phyloP scores from a whole-genome alignment of 352 stramenopile genomes.

The Pythium apleroticum region DNA sequence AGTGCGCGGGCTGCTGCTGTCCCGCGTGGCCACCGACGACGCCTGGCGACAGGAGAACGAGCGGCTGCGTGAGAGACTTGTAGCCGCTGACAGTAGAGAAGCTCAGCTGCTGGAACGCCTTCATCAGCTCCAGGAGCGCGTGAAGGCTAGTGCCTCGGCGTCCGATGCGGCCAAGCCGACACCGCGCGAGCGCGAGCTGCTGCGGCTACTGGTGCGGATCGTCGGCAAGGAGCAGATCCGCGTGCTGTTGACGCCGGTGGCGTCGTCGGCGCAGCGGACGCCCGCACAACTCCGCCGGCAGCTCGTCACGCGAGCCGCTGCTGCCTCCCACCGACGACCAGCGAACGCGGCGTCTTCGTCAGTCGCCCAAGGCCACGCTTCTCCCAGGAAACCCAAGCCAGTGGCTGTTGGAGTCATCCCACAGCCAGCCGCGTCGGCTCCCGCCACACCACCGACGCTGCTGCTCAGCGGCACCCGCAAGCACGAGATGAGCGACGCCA shows the following conservation, averaged over 20 bases:
- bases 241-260: slow-evolving; percentile 5
- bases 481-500: slow-evolving; percentile 29
- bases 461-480: slow-evolving; percentile 7
- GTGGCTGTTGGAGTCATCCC: too few relatives aligned
- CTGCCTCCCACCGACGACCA: not conserved
- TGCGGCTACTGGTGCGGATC: slow-evolving; percentile 31
- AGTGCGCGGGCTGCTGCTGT: slow-evolving; percentile 11
- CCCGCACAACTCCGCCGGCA: slow-evolving; percentile 20
- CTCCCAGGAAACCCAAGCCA: slow-evolving; percentile 1
- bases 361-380: not conserved
- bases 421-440: not conserved
- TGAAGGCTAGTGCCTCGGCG: not conserved
- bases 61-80: slow-evolving; percentile 24
- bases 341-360: not conserved
- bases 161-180: not conserved
- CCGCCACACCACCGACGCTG: not conserved
- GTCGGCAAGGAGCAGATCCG: slow-evolving; percentile 27
- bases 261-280: not conserved
- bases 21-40: slow-evolving; percentile 15
- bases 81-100: not conserved
- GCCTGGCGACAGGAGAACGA: slow-evolving; percentile 35
- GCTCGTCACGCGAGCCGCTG: slow-evolving; percentile 16
- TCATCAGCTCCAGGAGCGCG: slow-evolving; percentile 10
- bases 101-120: slow-evolving; percentile 7
- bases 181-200: slow-evolving; percentile 25